Percentiles rank a stretch among this genome's conserved stretches.
phyloP scores from a whole-genome alignment of 139 green algal genomes.

The Protoeuglena noctilucae region DNA sequence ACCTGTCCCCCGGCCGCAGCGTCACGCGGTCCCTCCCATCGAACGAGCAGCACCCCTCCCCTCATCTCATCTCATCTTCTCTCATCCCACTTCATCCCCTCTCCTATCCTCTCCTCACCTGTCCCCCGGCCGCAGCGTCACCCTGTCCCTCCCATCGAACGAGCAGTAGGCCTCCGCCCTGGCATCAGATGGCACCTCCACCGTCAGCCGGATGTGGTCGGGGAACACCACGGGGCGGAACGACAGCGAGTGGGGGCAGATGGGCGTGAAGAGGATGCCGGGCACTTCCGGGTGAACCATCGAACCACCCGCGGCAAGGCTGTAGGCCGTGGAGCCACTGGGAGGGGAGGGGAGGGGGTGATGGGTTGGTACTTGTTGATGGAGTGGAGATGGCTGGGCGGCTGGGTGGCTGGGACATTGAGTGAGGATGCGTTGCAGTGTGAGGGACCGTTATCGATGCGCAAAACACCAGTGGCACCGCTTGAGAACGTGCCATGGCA shows the following conservation, averaged over 20 bases:
- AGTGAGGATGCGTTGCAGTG: too few relatives aligned
- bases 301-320: conserved; percentile 62
- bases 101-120: too few relatives aligned
- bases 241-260: conserved; percentile 89
- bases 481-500: too few relatives aligned
- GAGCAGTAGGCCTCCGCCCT: conserved; percentile 46
- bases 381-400: too few relatives aligned
- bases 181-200: conserved; percentile 47
- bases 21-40: conserved; percentile 34
- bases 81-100: too few relatives aligned
- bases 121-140: conserved; percentile 23
- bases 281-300: conserved; percentile 84
- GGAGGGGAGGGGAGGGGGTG: too few relatives aligned
- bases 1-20: conserved; percentile 20
- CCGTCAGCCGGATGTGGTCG: conserved; percentile 38
- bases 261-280: conserved; percentile 80
- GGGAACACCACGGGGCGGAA: conserved; percentile 68
- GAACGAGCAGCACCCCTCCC: conserved; percentile 58
- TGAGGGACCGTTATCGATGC: too few relatives aligned
- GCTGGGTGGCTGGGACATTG: too few relatives aligned
- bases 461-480: too few relatives aligned
- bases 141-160: conserved; percentile 44
- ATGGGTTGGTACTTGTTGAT: too few relatives aligned
- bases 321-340: conserved; percentile 86
- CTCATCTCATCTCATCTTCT: too few relatives aligned